Evolutionary conservation across 176 grass and related monocot genomes (phyloP).

Genomic region (Olyra latifolia): DNA sequence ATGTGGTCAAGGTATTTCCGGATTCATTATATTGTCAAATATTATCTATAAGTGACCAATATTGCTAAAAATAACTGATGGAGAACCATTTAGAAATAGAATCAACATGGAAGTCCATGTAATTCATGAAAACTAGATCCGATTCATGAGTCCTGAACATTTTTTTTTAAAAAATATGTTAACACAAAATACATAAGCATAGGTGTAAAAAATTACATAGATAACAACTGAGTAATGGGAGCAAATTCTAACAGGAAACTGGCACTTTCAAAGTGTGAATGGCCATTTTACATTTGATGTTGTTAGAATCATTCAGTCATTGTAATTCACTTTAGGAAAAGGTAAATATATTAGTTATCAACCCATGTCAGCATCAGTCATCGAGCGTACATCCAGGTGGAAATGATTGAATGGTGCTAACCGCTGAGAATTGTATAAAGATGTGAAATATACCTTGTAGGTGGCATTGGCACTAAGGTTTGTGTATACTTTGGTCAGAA

Average conservation of each 20-base stretch:
- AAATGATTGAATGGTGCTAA: not conserved
- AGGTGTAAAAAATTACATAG: no score
- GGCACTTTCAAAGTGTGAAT: no score
- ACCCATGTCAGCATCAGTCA: not conserved
- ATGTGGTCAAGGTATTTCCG: conserved; percentile 81
- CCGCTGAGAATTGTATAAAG: not conserved
- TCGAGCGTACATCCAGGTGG: not conserved
- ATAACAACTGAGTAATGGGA: not conserved
- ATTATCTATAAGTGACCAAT: conserved; percentile 54
- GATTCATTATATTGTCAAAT: conserved; percentile 94
- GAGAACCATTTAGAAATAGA: no score
- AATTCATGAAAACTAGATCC: not conserved
- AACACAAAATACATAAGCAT: not conserved
- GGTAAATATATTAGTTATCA: not conserved
- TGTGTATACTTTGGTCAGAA: conserved; percentile 1
- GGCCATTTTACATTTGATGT: no score
- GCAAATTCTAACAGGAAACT: no score
- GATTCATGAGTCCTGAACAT: no score
- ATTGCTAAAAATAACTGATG: not conserved
- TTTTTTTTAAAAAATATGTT: not conserved
- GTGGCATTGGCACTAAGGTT: not conserved
- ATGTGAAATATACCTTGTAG: not conserved
- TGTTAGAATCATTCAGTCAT: no score
- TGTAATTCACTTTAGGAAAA: not conserved
- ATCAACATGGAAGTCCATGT: not conserved